A percentile compares a stretch with the other conserved stretches of the same genome.
These are phyloP conservation scores for Yamadazyma dendronema DNA, from an alignment of 1,139 yeast genomes.

Conservation along the genomic window DNA sequence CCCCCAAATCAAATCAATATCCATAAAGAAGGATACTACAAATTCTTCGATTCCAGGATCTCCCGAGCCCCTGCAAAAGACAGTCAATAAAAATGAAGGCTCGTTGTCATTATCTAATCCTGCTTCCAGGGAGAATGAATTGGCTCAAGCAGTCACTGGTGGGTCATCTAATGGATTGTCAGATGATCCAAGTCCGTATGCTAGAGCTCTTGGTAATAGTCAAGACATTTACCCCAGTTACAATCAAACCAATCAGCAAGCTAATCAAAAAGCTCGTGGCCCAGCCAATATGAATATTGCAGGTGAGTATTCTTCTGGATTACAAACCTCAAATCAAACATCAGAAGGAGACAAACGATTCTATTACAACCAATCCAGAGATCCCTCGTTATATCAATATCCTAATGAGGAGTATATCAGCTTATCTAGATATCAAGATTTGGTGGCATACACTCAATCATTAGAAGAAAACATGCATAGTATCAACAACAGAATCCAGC, in stretches of 20 bases:
- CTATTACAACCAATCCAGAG: conserved; percentile 10
- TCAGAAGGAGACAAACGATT: conserved; percentile 6
- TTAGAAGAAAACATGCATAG: conserved; percentile 28
- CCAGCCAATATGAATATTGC: conserved; percentile 7
- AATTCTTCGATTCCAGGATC: neutral
- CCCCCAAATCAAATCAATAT: conserved; percentile 10
- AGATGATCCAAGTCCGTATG: conserved; percentile 1
- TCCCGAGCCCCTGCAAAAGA: neutral
- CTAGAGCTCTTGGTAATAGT: neutral
- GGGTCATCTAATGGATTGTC: neutral
- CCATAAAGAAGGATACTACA: conserved; percentile 2
- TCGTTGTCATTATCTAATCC: neutral
- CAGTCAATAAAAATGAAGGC: neutral
- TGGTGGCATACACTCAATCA: conserved; percentile 33
- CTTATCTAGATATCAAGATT: conserved; percentile 32
- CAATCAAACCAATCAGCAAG: neutral
- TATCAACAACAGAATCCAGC: conserved; percentile 23
- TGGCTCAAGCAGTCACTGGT: neutral
- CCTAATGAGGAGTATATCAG: conserved; percentile 23
- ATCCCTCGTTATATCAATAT: conserved; percentile 12
- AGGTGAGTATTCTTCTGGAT: conserved; percentile 5
- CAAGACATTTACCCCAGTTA: neutral
- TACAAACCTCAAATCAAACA: conserved; percentile 1
- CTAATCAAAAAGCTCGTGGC: neutral
- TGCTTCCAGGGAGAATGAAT: neutral